These are phyloP conservation scores for Trametes cinnabarina DNA, from an alignment of 768 basidiomycete species.

Conservation along the genomic window DNA sequence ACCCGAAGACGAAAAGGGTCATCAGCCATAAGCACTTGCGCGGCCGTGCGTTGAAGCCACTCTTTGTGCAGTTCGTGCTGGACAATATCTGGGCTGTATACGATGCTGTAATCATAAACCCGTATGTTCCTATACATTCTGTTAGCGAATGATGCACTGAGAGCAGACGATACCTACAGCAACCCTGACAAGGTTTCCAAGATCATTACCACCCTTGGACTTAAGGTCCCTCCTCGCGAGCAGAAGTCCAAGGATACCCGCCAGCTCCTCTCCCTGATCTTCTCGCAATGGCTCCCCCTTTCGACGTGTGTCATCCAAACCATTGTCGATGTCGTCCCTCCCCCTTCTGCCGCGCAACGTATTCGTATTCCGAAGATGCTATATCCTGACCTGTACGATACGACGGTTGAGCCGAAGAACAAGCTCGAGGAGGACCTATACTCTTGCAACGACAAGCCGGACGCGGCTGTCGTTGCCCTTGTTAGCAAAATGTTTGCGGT, in stretches of 20 bases:
- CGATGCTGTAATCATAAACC: conserved; percentile 82
- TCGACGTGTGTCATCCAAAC: conserved; percentile 91
- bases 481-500: conserved; percentile 99
- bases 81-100: conserved; percentile 99
- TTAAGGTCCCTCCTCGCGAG: conserved; percentile 86
- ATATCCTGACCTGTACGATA: conserved; percentile 71
- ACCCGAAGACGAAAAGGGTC: conserved; percentile 92
- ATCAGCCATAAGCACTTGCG: conserved; percentile 88
- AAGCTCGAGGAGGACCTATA: conserved; percentile 85
- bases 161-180: background rate
- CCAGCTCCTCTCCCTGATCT: conserved; percentile 79
- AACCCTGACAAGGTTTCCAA: conserved; percentile 87
- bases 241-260: conserved; percentile 89
- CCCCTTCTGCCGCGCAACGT: conserved; percentile 78
- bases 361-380: conserved; percentile 89
- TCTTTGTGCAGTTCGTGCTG: conserved; percentile 96
- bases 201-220: conserved; percentile 76
- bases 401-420: conserved; percentile 60
- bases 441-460: conserved; percentile 55
- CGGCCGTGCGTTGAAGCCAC: conserved; percentile 84
- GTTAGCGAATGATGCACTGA: background rate
- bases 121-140: conserved; percentile 54
- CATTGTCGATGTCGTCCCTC: conserved; percentile 90
- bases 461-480: conserved; percentile 74
- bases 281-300: conserved; percentile 94